phyloP scores from a whole-genome alignment of 164 flowering plant species.

The Piper longum region DNA sequence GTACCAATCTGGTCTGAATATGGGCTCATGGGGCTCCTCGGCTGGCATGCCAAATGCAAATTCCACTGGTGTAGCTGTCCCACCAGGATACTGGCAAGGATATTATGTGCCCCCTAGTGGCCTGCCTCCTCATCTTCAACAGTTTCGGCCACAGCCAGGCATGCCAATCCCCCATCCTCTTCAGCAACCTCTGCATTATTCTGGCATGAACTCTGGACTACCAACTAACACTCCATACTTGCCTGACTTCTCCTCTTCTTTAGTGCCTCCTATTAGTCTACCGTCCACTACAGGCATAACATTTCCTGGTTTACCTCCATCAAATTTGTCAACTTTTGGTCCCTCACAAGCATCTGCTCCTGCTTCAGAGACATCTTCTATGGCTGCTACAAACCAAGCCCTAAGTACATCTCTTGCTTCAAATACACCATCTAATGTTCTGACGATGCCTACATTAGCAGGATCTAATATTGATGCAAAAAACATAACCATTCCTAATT shows the following conservation, averaged over 20 bases:
- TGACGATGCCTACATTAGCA: constrained; percentile 24
- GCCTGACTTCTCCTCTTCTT: constrained; percentile 31
- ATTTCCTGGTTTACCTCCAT: constrained; percentile 22
- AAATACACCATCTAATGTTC: constrained; percentile 19
- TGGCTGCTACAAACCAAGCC: constrained; percentile 28
- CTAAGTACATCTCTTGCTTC: constrained; percentile 22
- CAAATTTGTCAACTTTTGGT: constrained; percentile 27
- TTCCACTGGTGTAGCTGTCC: constrained; percentile 58
- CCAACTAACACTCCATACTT: constrained; percentile 28
- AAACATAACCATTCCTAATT: constrained; percentile 22
- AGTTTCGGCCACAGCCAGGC: constrained; percentile 64
- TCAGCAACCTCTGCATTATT: constrained; percentile 69
- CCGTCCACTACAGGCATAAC: constrained; percentile 15
- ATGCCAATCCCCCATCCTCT: constrained; percentile 50
- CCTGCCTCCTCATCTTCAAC: constrained; percentile 39
- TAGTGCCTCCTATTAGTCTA: constrained; percentile 24
- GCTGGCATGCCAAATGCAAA: constrained; percentile 47
- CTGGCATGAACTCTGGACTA: constrained; percentile 32
- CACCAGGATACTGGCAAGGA: constrained; percentile 83
- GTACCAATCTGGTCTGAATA: constrained; percentile 61
- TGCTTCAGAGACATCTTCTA: constrained; percentile 29
- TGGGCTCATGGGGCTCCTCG: constrained; percentile 76
- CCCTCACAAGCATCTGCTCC: constrained; percentile 28
- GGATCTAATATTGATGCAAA: constrained; percentile 22
- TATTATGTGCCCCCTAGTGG: constrained; percentile 63